phyloP scores from a whole-genome alignment of 495 filamentous ascomycete species.

The Friedmanniomyces endolithicus region DNA sequence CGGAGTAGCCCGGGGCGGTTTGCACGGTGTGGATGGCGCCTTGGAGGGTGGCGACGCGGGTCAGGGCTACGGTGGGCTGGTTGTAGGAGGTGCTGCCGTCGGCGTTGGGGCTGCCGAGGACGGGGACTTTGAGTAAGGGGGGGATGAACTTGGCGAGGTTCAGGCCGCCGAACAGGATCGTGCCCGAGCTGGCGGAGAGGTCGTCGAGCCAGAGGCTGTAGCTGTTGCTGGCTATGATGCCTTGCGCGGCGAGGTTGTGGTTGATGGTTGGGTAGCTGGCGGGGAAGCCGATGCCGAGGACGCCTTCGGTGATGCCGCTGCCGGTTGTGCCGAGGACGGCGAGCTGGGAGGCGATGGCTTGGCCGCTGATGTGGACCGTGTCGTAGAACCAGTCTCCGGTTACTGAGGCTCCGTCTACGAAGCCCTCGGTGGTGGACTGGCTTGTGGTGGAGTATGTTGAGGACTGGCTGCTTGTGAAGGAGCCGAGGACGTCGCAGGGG shows the following conservation, averaged over 20 bases:
- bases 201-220: constrained; percentile 18
- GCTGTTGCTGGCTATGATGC: constrained; percentile 7
- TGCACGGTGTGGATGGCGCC: neutral
- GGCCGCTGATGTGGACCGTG: constrained; percentile 52
- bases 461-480: constrained; percentile 1
- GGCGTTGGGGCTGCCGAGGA: neutral
- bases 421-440: constrained; percentile 46
- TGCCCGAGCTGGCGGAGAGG: constrained; percentile 1
- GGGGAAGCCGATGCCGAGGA: constrained; percentile 79
- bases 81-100: neutral
- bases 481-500: constrained; percentile 3
- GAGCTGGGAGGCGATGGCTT: constrained; percentile 4
- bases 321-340: constrained; percentile 2
- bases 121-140: neutral
- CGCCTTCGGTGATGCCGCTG: constrained; percentile 43
- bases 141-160: constrained; percentile 7
- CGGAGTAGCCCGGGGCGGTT: neutral
- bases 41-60: neutral
- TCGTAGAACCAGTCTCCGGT: constrained; percentile 75
- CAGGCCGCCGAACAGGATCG: constrained; percentile 14
- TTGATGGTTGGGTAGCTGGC: constrained; percentile 36
- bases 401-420: constrained; percentile 68
- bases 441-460: constrained; percentile 4
- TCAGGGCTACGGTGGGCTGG: constrained; percentile 5
- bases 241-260: constrained; percentile 14